phyloP scores from a whole-genome alignment of 352 stramenopile species.

The Blastocystis sp. region DNA sequence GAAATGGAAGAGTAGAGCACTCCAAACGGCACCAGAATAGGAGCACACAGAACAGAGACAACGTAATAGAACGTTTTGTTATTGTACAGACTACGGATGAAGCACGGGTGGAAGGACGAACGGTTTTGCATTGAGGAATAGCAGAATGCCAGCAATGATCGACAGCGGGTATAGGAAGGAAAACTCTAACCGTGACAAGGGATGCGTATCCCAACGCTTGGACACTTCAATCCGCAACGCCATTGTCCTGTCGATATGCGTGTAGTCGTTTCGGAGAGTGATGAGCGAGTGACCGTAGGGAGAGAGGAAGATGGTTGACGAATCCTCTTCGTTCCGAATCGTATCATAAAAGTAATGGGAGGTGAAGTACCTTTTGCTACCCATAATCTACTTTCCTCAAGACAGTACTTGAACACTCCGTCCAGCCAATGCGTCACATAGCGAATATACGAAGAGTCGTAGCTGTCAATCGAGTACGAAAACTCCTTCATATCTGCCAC shows the following conservation, averaged over 20 bases:
- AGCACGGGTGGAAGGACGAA: not conserved
- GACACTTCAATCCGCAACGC: not conserved
- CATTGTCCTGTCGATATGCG: slow-evolving; percentile 35
- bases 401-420: slow-evolving; percentile 5
- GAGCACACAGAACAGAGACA: slow-evolving; percentile 14
- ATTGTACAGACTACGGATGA: slow-evolving; percentile 19
- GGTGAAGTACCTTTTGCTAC: slow-evolving; percentile 44
- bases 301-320: slow-evolving; percentile 59
- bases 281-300: slow-evolving; percentile 44
- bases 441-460: slow-evolving; percentile 54
- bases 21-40: slow-evolving; percentile 13
- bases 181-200: slow-evolving; percentile 24
- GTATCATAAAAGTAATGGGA: slow-evolving; percentile 43
- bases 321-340: slow-evolving; percentile 17
- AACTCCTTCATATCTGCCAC: slow-evolving; percentile 62
- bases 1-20: slow-evolving; percentile 18
- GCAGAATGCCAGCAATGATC: not conserved
- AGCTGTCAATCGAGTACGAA: slow-evolving; percentile 57
- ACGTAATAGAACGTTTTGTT: slow-evolving; percentile 53
- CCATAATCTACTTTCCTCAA: not conserved
- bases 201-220: not conserved
- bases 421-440: slow-evolving; percentile 31
- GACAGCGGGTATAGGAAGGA: slow-evolving; percentile 31
- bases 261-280: slow-evolving; percentile 63
- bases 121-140: slow-evolving; percentile 52